Percentiles rank a stretch among this genome's conserved stretches.
These are phyloP conservation scores for Fusarium annulatum DNA, from an alignment of 2,329 filamentous ascomycete genomes.

Conservation along the genomic window DNA sequence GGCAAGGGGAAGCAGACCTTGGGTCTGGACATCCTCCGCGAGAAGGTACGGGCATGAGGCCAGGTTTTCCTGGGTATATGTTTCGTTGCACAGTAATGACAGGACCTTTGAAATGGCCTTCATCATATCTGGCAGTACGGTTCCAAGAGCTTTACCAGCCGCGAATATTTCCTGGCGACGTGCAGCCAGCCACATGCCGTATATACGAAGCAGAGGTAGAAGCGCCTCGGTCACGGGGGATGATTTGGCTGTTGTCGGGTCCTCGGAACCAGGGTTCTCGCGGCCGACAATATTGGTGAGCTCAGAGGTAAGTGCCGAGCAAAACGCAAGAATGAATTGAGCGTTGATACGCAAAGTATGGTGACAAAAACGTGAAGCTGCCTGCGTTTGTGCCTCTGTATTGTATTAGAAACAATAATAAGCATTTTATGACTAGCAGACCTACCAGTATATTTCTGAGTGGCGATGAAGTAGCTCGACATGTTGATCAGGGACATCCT, in stretches of 20 bases:
- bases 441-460: constrained; percentile 50
- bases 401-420: constrained; percentile 13
- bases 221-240: constrained; percentile 55
- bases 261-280: constrained; percentile 38
- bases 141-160: constrained; percentile 58
- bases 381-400: constrained; percentile 59
- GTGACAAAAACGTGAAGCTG: constrained; percentile 62
- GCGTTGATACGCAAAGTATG: constrained; percentile 83
- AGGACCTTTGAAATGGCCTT: constrained; percentile 59
- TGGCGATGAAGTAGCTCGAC: constrained; percentile 80
- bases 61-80: constrained; percentile 53
- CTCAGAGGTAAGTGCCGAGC: constrained; percentile 77
- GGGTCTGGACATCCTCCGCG: constrained; percentile 60
- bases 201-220: constrained; percentile 65
- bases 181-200: constrained; percentile 64
- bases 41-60: constrained; percentile 61
- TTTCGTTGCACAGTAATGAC: constrained; percentile 59
- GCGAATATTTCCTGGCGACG: constrained; percentile 58
- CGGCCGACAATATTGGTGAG: constrained; percentile 63
- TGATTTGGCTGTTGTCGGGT: constrained; percentile 46
- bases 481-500: constrained; percentile 90
- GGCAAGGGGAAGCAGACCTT: constrained; percentile 58
- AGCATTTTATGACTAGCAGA: constrained; percentile 5
- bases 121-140: constrained; percentile 59
- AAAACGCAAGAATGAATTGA: constrained; percentile 77